Conservation (phyloP, 805 yeast species). For the Nakazawaea pomicola region DNA sequence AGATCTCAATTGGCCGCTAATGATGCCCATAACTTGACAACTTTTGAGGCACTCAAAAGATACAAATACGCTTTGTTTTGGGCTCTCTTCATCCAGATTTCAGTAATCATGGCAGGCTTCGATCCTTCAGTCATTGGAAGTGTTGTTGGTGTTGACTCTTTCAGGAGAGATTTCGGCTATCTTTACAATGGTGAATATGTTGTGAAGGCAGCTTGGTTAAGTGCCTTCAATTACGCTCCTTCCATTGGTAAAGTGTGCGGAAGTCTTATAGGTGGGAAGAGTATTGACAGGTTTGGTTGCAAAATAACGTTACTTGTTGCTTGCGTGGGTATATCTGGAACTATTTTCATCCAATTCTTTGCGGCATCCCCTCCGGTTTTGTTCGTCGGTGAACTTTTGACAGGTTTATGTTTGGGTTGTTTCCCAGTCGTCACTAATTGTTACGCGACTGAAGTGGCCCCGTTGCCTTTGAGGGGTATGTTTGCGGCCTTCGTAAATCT, state of each 20-base stretch:
- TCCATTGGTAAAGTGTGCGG: conserved; percentile 42
- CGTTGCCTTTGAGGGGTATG: conserved; percentile 39
- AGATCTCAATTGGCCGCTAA: neutral
- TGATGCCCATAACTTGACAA: neutral
- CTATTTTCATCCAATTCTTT: conserved; percentile 43
- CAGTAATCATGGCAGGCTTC: conserved; percentile 38
- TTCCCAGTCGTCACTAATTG: conserved; percentile 43
- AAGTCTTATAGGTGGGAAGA: conserved; percentile 36
- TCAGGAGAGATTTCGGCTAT: conserved; percentile 30
- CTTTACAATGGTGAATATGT: conserved; percentile 18
- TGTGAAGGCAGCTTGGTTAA: conserved; percentile 34
- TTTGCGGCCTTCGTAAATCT: conserved; percentile 42
- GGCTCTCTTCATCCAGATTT: conserved; percentile 32
- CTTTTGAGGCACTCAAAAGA: neutral
- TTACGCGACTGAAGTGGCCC: conserved; percentile 50
- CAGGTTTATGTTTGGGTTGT: conserved; percentile 47
- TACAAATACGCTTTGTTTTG: conserved; percentile 29
- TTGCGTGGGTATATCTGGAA: conserved; percentile 26
- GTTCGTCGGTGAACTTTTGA: conserved; percentile 32
- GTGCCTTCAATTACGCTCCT: conserved; percentile 23
- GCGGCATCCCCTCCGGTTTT: conserved; percentile 34
- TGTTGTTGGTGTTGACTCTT: conserved; percentile 33
- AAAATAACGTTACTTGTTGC: conserved; percentile 31
- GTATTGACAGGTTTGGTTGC: conserved; percentile 42
- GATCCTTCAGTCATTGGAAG: conserved; percentile 30